phyloP scores from a whole-genome alignment of 176 grass and related monocot genomes.

The Eragrostis curvula region DNA sequence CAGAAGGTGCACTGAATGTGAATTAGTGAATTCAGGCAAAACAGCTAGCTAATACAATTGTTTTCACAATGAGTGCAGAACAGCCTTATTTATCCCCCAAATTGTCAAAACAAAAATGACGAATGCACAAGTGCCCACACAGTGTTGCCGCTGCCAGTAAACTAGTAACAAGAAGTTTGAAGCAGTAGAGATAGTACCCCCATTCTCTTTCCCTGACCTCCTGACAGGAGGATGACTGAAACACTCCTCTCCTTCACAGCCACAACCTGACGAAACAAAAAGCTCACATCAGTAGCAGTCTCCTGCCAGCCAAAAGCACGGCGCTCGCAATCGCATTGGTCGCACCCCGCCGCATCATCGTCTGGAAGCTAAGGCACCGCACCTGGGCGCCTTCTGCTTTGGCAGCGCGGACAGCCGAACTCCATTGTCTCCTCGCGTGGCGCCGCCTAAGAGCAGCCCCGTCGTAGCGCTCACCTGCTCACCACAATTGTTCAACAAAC shows the following conservation, averaged over 20 bases:
- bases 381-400: conserved; percentile 45
- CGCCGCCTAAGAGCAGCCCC: background rate
- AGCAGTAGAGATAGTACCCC: conserved; percentile 57
- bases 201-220: conserved; percentile 90
- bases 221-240: conserved; percentile 89
- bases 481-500: background rate
- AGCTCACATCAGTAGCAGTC: background rate
- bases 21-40: conserved; percentile 8
- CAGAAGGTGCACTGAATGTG: conserved; percentile 14
- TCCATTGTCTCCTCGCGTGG: background rate
- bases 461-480: background rate
- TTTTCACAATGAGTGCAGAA: background rate
- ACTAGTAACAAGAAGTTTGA: background rate
- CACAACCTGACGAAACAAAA: conserved; percentile 44
- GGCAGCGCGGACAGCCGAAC: conserved; percentile 28
- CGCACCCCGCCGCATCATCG: background rate
- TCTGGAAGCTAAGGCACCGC: background rate
- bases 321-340: background rate
- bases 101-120: background rate
- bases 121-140: background rate
- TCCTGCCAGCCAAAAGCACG: background rate
- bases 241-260: conserved; percentile 81
- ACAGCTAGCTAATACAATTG: background rate
- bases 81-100: background rate
- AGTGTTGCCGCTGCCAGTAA: background rate